Evolutionary conservation across 805 yeast genomes (phyloP).

Genomic region (Wickerhamomyces mucosus): DNA sequence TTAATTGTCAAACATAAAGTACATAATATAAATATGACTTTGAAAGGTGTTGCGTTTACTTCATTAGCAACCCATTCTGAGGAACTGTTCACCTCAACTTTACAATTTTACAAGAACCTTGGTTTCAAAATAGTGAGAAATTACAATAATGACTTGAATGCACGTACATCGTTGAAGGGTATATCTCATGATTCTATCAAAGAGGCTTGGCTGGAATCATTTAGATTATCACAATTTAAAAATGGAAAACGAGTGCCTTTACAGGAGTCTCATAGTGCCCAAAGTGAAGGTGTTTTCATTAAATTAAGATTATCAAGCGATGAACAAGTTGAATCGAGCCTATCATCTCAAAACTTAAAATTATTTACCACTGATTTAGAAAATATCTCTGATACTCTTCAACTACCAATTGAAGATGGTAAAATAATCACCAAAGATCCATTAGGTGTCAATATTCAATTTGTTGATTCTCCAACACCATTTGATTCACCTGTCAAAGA

Average conservation of each 20-base stretch:
- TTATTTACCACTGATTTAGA: conserved; percentile 33
- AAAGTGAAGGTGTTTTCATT: conserved; percentile 36
- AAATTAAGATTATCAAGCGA: conserved; percentile 32
- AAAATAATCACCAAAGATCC: conserved; percentile 41
- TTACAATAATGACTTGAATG: conserved; percentile 39
- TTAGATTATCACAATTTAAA: conserved; percentile 48
- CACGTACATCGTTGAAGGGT: conserved; percentile 36
- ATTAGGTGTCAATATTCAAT: conserved; percentile 44
- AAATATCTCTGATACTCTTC: conserved; percentile 16
- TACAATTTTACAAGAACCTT: conserved; percentile 47
- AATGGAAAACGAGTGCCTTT: conserved; percentile 50
- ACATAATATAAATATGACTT: conserved; percentile 12
- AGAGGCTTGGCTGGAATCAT: conserved; percentile 67
- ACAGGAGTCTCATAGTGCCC: conserved; percentile 31
- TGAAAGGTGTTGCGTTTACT: conserved; percentile 39
- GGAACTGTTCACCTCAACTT: conserved; percentile 33
- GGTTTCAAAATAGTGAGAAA: conserved; percentile 56
- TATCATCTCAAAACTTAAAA: conserved; percentile 27
- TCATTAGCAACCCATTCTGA: conserved; percentile 52
- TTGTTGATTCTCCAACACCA: conserved; percentile 19
- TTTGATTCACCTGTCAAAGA: conserved; percentile 5
- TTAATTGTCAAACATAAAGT: no score
- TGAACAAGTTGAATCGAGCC: conserved; percentile 23
- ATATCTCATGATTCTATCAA: conserved; percentile 55
- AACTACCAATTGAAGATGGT: conserved; percentile 8